Percentiles rank a stretch among this genome's conserved stretches.
phyloP scores from a whole-genome alignment of 805 yeast genomes.

The Priceomyces fermenticarens region DNA sequence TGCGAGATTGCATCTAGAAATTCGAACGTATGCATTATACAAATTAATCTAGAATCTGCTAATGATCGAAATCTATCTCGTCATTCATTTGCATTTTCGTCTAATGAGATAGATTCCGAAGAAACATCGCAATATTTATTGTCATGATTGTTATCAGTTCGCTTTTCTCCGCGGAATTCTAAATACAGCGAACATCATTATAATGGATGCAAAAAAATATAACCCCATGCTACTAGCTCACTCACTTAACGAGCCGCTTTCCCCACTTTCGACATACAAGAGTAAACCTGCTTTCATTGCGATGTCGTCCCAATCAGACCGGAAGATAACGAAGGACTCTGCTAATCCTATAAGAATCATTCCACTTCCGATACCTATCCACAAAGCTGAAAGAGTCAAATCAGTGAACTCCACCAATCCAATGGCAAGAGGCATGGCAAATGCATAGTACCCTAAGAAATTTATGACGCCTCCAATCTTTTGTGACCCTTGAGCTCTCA shows the following conservation, averaged over 20 bases:
- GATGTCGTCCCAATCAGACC: slow-evolving; percentile 53
- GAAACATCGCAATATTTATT: no score
- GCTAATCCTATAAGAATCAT: slow-evolving; percentile 49
- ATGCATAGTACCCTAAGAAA: slow-evolving; percentile 63
- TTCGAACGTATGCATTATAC: no score
- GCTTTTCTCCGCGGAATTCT: no score
- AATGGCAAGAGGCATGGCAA: slow-evolving; percentile 68
- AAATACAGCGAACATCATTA: no score
- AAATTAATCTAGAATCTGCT: no score
- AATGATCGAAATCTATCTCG: no score
- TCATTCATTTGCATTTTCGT: no score
- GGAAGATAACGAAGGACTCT: slow-evolving; percentile 46
- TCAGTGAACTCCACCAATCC: slow-evolving; percentile 46
- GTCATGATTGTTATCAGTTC: no score
- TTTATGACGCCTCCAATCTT: slow-evolving; percentile 69
- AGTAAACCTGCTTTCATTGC: slow-evolving; percentile 27
- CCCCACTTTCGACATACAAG: slow-evolving; percentile 1
- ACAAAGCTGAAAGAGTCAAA: slow-evolving; percentile 58
- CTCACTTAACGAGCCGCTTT: not conserved
- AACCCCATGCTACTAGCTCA: no score
- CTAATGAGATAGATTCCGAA: no score
- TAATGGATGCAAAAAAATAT: no score
- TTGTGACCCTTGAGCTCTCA: slow-evolving; percentile 77
- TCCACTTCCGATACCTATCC: slow-evolving; percentile 74
- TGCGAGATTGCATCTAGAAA: no score